Evolutionary conservation across 2,329 filamentous ascomycete species (phyloP).

Genomic region (Fusarium robinianum): DNA sequence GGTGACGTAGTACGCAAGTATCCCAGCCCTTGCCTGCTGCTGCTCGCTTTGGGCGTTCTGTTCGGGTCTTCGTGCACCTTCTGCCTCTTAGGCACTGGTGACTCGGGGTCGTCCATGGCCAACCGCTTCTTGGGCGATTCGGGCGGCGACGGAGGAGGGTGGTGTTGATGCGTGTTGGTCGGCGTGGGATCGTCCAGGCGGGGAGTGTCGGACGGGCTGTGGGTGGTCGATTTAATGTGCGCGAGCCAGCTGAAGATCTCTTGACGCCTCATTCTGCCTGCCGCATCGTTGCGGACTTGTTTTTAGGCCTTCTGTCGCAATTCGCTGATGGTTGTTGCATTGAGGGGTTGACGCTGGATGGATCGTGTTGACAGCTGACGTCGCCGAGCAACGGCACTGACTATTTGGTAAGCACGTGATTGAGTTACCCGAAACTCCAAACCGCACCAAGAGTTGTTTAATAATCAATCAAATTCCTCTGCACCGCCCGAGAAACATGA

Average conservation of each 20-base stretch:
- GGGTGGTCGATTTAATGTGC: constrained; percentile 1
- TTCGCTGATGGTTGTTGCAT: neutral
- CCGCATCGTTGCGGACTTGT: too few species aligned
- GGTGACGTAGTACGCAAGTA: neutral
- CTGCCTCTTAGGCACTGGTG: constrained; percentile 1
- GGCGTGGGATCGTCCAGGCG: neutral
- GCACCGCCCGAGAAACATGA: too few species aligned
- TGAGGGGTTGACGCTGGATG: constrained; percentile 1
- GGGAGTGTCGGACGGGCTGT: neutral
- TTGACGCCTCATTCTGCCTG: too few species aligned
- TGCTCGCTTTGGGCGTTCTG: constrained; percentile 1
- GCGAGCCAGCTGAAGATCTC: neutral
- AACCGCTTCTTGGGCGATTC: constrained; percentile 1
- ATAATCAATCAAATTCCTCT: too few species aligned
- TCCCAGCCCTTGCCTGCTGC: neutral
- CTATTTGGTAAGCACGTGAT: neutral
- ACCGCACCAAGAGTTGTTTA: too few species aligned
- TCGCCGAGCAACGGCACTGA: neutral
- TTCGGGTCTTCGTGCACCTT: constrained; percentile 1
- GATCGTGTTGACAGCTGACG: neutral
- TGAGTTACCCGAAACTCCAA: too few species aligned
- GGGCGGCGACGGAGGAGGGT: constrained; percentile 1
- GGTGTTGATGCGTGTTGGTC: constrained; percentile 1
- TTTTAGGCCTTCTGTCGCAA: neutral
- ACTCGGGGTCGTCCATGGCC: neutral